phyloP scores from a whole-genome alignment of 176 grass and related monocot species.

The Aechmea fasciata region DNA sequence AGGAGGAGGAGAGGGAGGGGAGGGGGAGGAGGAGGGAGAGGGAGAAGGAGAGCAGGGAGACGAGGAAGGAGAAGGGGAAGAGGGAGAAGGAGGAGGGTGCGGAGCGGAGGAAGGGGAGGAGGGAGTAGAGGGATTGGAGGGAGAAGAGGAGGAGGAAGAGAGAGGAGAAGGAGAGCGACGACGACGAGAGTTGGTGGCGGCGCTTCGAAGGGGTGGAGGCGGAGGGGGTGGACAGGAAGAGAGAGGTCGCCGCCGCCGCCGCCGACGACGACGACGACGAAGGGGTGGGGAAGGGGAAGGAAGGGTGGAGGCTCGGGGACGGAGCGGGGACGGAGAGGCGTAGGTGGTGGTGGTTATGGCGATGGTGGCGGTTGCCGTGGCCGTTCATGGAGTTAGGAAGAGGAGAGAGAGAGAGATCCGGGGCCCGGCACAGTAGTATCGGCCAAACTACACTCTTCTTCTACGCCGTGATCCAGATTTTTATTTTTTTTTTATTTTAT shows the following conservation, averaged over 20 bases:
- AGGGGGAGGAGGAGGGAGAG: slow-evolving; percentile 28
- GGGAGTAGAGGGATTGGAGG: slow-evolving; percentile 23
- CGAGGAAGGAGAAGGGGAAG: not conserved
- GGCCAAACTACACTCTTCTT: too few relatives aligned
- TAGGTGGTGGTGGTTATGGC: slow-evolving; percentile 33
- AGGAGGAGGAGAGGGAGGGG: slow-evolving; percentile 30
- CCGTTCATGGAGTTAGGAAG: not conserved
- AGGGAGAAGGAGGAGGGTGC: slow-evolving; percentile 31
- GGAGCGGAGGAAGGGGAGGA: slow-evolving; percentile 30
- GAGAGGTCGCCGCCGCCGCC: not conserved
- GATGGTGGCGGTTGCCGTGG: slow-evolving; percentile 9
- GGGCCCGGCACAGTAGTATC: too few relatives aligned
- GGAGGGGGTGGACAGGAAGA: slow-evolving; percentile 32
- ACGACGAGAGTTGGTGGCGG: slow-evolving; percentile 33
- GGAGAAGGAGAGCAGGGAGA: not conserved
- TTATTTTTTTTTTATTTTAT: too few relatives aligned
- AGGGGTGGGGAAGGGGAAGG: slow-evolving; percentile 15
- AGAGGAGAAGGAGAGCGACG: slow-evolving; percentile 30
- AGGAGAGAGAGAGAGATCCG: not conserved
- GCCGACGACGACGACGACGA: not conserved
- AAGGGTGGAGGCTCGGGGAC: slow-evolving; percentile 33
- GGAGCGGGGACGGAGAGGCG: slow-evolving; percentile 34
- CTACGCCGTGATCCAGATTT: too few relatives aligned
- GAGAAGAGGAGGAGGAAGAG: slow-evolving; percentile 20
- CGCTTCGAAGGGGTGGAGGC: slow-evolving; percentile 27